Conservation (phyloP, 345 rosid genomes). For the Camelina neglecta region DNA sequence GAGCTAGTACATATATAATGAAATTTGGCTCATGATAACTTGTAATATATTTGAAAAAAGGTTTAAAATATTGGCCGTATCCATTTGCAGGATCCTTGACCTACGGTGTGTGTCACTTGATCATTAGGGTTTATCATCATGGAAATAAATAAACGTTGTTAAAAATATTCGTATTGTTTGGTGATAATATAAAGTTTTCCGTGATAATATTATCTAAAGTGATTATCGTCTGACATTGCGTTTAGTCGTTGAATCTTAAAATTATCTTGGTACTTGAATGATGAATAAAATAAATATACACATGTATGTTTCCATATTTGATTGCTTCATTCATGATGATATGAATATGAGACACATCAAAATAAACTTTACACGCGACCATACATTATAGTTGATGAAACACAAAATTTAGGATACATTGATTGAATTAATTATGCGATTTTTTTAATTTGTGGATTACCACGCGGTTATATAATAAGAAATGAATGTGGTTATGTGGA, state of each 20-base stretch:
- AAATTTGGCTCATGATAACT: not conserved
- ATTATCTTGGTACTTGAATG: conserved; percentile 20
- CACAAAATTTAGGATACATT: too few relatives aligned
- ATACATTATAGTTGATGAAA: not conserved
- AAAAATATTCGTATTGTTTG: conserved; percentile 9
- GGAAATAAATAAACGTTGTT: not conserved
- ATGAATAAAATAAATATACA: conserved; percentile 17
- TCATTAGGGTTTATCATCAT: conserved; percentile 34
- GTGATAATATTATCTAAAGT: conserved; percentile 35
- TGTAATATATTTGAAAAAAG: not conserved
- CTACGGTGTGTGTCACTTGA: conserved; percentile 27
- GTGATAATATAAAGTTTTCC: conserved; percentile 15
- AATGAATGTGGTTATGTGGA: too few relatives aligned
- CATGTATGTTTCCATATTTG: conserved; percentile 8
- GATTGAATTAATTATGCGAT: too few relatives aligned
- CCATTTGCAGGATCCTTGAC: conserved; percentile 38
- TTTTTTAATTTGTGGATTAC: too few relatives aligned
- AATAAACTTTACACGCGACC: conserved; percentile 9
- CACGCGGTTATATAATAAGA: too few relatives aligned
- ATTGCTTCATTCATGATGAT: not conserved
- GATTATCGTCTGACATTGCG: conserved; percentile 35
- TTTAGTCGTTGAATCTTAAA: conserved; percentile 35
- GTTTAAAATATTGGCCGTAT: conserved; percentile 5
- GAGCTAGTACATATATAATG: not conserved
- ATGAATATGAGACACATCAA: conserved; percentile 11